Base-by-base conservation (phyloP, 257 asterid species). In the Nicotiana tomentosiformis region DNA sequence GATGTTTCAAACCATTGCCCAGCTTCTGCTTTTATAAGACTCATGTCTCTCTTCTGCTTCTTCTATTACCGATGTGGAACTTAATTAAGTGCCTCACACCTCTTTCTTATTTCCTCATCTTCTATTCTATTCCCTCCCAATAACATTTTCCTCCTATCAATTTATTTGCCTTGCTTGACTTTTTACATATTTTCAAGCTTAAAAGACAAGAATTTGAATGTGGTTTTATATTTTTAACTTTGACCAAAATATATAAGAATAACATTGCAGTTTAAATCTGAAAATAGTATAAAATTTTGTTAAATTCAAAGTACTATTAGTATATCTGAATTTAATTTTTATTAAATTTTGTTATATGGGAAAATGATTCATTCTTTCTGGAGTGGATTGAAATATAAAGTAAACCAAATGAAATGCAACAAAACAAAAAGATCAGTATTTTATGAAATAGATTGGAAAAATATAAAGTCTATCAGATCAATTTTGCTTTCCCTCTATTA, bases 41-140 rank as follows among this genome's bases (percentile, higher is more conserved):
- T 14, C 0, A 0, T 51, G 64, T 32, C 20, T 68, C 30, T 16
- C 5, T 1, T 26, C 18, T 3, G n/a, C 35, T n/a, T 9, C 16
- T 11, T 5, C 4, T 1, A 4, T n/a, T 51, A 10, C 17, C 88
- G 84, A 64, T 83, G 90, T 85, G 90, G 91, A 87, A 86, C 16
- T n/a, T 30, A 57, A 72, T 7, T 7, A 39, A 39, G 2, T 39
- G 10, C 10, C 46, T 39, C 46, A 39, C 46, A 39, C 46, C 46
- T 39, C 46, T 39, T 39, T 39, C 46, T 39, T 39, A 7, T 39
- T 32, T 66, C 55, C 18, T 17, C 23, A 37, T 5, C 18, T 39
- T 39, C 46, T 11, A 57, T 17, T 65, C 56, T 39, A 78, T 49
- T 57, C 62, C 26, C 26, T 23, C 26, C 26, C 26, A 23, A 23